Conservation (phyloP, 345 rosid species). For the Citropsis articulata region DNA sequence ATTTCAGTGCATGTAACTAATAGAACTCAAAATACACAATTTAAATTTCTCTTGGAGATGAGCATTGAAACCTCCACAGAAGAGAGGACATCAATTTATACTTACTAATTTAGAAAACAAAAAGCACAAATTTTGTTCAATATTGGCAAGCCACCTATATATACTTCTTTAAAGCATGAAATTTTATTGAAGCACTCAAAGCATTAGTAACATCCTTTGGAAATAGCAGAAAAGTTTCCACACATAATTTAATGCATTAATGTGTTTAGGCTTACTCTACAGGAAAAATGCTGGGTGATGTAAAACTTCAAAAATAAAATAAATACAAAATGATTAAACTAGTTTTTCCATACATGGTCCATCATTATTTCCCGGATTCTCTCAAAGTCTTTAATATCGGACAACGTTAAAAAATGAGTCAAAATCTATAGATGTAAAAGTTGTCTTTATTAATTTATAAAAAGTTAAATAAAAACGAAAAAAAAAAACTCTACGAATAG, state of each 20-base stretch:
- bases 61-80: background rate
- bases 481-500: background rate
- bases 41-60: background rate
- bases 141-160: background rate
- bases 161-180: background rate
- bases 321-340: background rate
- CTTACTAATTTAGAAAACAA: background rate
- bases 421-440: background rate
- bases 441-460: background rate
- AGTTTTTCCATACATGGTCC: conserved; percentile 6
- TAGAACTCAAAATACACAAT: background rate
- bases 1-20: background rate
- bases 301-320: background rate
- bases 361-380: conserved; percentile 5
- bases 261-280: conserved; percentile 1
- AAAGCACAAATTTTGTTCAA: background rate
- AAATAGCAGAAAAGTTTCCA: background rate
- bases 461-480: too few relatives aligned
- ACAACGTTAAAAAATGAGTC: background rate
- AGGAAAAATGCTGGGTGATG: conserved; percentile 12
- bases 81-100: background rate
- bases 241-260: background rate
- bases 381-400: background rate
- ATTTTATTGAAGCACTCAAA: background rate
- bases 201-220: background rate